Evolutionary conservation across 139 green algal species (phyloP), one percentile per base, ranked within the genome.

Genomic region (Volvox reticuliferus): DNA sequence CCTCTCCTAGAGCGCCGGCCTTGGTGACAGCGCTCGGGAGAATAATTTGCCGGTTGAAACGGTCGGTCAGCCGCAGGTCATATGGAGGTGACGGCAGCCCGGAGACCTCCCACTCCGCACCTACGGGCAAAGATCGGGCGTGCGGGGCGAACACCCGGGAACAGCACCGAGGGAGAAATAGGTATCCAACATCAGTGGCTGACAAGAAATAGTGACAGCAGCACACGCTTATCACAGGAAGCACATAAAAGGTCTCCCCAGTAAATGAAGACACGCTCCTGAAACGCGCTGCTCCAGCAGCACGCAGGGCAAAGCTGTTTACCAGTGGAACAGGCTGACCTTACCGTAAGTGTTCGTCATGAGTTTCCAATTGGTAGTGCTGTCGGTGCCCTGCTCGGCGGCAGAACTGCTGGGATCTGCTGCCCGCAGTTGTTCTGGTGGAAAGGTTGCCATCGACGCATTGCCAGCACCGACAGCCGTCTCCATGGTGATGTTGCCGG

Each of bases 341-440:
- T 36, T 37, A 68, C 87, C 87, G 55, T 91, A 91, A 20, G 87
- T 91, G 62, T 86, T 91, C 61, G 85, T 77, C 76, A 91, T 86
- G 12, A 24, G 9, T 28, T 63, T 75, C 87, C 87, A 91, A 0
- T 32, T 78, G 83, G 3, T 62, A 68, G 0, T 36, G 83, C 24
- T 63, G 83, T 9, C 65, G 65, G 65, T 30, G 17, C 62, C 62
- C 17, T 69, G 17, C 62, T 17, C 19, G 62, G 62, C 62, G 65
- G 65, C 65, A 28, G 65, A 30, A 12, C 6, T 28, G 65, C 24
- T 73, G 2, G 65, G 21, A 28, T 73, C 12, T 24, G 65, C 65
- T 24, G 65, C 44, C 44, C 9, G 5, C 44, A 5, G 9, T 55
- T 55, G 44, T 55, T 9, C 44, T 55, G 44, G 9, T 55, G 44